Conservation (phyloP, 2,329 filamentous ascomycete genomes). For the Fusarium heterosporum region DNA sequence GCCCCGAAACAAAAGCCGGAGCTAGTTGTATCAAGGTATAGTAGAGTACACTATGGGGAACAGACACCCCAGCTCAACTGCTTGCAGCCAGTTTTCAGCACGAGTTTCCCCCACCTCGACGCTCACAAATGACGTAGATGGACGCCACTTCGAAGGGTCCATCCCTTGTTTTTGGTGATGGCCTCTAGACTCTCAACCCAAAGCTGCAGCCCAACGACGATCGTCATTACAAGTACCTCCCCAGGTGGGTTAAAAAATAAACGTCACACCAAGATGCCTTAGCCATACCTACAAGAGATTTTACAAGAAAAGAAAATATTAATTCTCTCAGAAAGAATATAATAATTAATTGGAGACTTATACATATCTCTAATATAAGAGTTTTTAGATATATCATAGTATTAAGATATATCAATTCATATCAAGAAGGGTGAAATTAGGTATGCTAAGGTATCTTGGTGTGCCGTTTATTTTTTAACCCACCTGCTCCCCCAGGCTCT, state of each 20-base stretch:
- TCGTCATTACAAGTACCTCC: slow-evolving; percentile 26
- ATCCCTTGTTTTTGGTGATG: slow-evolving; percentile 30
- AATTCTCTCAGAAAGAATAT: too few relatives aligned
- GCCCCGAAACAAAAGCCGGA: not conserved
- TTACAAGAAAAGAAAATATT: too few relatives aligned
- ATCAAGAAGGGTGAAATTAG: too few relatives aligned
- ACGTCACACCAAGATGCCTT: too few relatives aligned
- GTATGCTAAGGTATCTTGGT: too few relatives aligned
- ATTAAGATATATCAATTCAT: too few relatives aligned
- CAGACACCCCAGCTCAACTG: slow-evolving; percentile 12
- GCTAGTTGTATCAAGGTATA: slow-evolving; percentile 1
- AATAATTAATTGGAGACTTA: too few relatives aligned
- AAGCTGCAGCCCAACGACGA: slow-evolving; percentile 29
- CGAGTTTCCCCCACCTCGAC: slow-evolving; percentile 23
- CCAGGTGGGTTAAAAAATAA: too few relatives aligned
- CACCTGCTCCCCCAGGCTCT: slow-evolving; percentile 12
- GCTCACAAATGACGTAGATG: slow-evolving; percentile 35
- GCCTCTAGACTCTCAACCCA: slow-evolving; percentile 23
- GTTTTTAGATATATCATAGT: too few relatives aligned
- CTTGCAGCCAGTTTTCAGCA: slow-evolving; percentile 32
- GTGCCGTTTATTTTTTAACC: too few relatives aligned
- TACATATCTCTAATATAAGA: too few relatives aligned
- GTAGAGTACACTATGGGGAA: not conserved
- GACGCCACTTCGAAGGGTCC: slow-evolving; percentile 25
- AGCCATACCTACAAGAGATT: too few relatives aligned